Percentiles rank a stretch among this genome's conserved stretches.
These are phyloP conservation scores for Tolypocladium album DNA, from an alignment of 2,329 filamentous ascomycete species.

Conservation along the genomic window DNA sequence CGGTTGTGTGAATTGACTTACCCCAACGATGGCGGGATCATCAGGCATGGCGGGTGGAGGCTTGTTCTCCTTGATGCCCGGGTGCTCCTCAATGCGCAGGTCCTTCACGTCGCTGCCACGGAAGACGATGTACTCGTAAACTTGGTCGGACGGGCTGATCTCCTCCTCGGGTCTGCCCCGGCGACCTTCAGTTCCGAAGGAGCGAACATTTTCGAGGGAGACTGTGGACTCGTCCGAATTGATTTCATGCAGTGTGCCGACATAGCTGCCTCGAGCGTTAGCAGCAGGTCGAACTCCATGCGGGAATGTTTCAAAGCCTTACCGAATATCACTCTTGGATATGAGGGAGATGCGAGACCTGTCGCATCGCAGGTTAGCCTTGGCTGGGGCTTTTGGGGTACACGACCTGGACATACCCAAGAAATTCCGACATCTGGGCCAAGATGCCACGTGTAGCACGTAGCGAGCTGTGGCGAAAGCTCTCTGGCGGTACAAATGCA, in stretches of 20 bases:
- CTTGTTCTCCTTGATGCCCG: constrained; percentile 62
- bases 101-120: constrained; percentile 98
- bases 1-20: constrained; percentile 48
- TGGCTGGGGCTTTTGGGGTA: neutral
- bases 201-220: constrained; percentile 90
- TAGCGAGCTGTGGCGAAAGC: constrained; percentile 18
- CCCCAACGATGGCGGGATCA: constrained; percentile 92
- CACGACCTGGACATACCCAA: constrained; percentile 34
- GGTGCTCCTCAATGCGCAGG: constrained; percentile 79
- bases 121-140: constrained; percentile 99
- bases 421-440: constrained; percentile 46
- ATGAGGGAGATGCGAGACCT: constrained; percentile 89
- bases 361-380: neutral
- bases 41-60: constrained; percentile 72
- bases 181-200: constrained; percentile 88
- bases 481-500: constrained; percentile 10
- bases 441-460: constrained; percentile 30
- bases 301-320: constrained; percentile 24
- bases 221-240: constrained; percentile 96
- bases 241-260: constrained; percentile 93
- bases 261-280: constrained; percentile 56
- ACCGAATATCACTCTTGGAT: constrained; percentile 96
- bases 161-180: constrained; percentile 69
- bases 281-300: constrained; percentile 8
- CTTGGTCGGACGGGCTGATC: constrained; percentile 70